These are phyloP conservation scores for Discostella stelligera DNA, from an alignment of 352 stramenopile genomes.

Conservation along the genomic window DNA sequence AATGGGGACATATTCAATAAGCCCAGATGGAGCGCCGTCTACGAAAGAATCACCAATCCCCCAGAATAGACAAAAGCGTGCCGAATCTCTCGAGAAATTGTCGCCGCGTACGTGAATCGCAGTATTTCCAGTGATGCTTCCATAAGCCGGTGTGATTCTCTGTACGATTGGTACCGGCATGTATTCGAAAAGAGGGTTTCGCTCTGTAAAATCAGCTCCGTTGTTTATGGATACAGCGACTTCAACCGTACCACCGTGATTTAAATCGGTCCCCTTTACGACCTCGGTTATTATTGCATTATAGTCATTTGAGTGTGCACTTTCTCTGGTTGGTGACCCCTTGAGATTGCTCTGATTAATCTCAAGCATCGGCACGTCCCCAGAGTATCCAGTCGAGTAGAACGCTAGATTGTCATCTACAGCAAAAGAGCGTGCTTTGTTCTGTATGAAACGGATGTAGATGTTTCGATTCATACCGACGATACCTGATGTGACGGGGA, in stretches of 20 bases:
- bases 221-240: constrained; percentile 88
- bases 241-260: constrained; percentile 80
- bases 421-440: constrained; percentile 11
- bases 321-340: constrained; percentile 38
- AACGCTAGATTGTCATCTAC: constrained; percentile 19
- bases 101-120: constrained; percentile 48
- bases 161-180: constrained; percentile 78
- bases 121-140: constrained; percentile 85
- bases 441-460: constrained; percentile 58
- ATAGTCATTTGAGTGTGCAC: constrained; percentile 46
- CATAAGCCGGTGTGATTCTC: constrained; percentile 81
- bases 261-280: constrained; percentile 60
- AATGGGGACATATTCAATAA: constrained; percentile 32
- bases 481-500: constrained; percentile 54
- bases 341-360: constrained; percentile 32
- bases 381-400: constrained; percentile 35
- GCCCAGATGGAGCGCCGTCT: constrained; percentile 1
- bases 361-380: constrained; percentile 42
- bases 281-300: constrained; percentile 49
- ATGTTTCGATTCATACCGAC: constrained; percentile 57
- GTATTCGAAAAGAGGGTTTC: constrained; percentile 64
- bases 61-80: constrained; percentile 51
- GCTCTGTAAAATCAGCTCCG: constrained; percentile 80
- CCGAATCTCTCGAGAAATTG: constrained; percentile 47
- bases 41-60: constrained; percentile 18